Percentiles rank a stretch among this genome's conserved stretches.
Evolutionary conservation across 2,329 filamentous ascomycete species (phyloP).

Genomic region (Pestalotiopsis sp.): DNA sequence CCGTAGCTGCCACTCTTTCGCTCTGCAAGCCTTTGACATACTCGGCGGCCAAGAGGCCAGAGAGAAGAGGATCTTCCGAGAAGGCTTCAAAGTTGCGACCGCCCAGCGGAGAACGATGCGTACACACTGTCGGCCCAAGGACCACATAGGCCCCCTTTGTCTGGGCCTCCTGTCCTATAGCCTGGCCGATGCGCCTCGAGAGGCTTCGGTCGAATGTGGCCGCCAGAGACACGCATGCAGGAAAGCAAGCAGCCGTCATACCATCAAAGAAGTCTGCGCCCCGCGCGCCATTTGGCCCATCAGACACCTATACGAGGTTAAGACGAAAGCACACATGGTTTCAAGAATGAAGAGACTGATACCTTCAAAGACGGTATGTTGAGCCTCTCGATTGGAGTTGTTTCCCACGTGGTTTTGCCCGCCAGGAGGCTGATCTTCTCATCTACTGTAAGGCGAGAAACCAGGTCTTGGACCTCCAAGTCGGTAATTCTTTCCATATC

Average conservation of each 20-base stretch:
- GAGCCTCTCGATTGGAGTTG: background rate
- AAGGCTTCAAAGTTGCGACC: conserved; percentile 68
- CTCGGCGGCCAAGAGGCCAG: conserved; percentile 28
- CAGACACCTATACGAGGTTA: background rate
- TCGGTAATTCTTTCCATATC: background rate
- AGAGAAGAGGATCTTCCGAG: conserved; percentile 49
- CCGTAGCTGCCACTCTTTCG: conserved; percentile 29
- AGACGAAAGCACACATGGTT: background rate
- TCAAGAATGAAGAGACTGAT: background rate
- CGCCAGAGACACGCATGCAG: conserved; percentile 38
- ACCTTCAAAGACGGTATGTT: background rate
- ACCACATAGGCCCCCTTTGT: conserved; percentile 61
- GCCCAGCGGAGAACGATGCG: conserved; percentile 62
- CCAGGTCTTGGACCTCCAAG: background rate
- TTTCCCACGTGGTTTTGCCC: background rate
- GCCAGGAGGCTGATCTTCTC: background rate
- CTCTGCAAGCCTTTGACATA: conserved; percentile 35
- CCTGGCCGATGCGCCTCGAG: conserved; percentile 51
- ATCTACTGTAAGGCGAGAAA: background rate
- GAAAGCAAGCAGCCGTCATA: background rate
- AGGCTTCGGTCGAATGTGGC: conserved; percentile 60
- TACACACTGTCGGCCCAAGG: conserved; percentile 63
- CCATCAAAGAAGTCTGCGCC: conserved; percentile 2
- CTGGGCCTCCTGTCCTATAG: conserved; percentile 58
- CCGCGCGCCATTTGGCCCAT: background rate